Base-by-base conservation (phyloP, 2,329 filamentous ascomycete genomes). In the Pseudogymnoascus sp. region DNA sequence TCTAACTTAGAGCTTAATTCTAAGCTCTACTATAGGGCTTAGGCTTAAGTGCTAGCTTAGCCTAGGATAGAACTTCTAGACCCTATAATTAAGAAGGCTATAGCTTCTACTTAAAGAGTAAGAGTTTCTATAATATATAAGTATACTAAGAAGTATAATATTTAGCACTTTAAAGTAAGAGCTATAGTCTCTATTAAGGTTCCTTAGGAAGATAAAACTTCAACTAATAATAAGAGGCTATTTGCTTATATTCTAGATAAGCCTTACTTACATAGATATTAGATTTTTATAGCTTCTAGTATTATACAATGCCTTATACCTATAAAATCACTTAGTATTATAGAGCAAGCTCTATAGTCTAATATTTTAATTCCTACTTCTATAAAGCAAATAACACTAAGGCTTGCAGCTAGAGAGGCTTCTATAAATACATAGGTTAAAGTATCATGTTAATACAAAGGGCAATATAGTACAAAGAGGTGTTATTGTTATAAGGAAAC, bases 251-350 rank as follows among this genome's bases (percentile, higher is more conserved):
- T 59, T 36, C 36, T 37, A 37, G 58, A 33, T 4, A 9, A 59
- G 58, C 58, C 58, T 36, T 37, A 59, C 58, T 25, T 31, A 37
- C 31, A 59, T 37, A 59, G 33, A 39, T 59, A 59, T 59, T 13
- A 4, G 12, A 12, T 59, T 33, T 13, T 35, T 59, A 59, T 27
- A 4, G 2, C 2, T 8, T 59, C 21, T 1, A 18, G 55, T 35
- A 15, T 59, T 25, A 45, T 35, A 35, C 31, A 35, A 35, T 9
- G 9, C 31, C 31, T 35, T 35, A 35, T 35, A 6, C 31, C 31
- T 35, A 35, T 9, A 35, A 35, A 35, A 35, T 35, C 31, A 35
- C 9, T 35, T 35, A 13, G 6, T 7, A 27, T 29, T 58, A 13
- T 58, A 7, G 8, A 58, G 5, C 21, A 58, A 29, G 15, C 48